Conservation (phyloP, 2,329 filamentous ascomycete genomes). For the Rutstroemia sp. region DNA sequence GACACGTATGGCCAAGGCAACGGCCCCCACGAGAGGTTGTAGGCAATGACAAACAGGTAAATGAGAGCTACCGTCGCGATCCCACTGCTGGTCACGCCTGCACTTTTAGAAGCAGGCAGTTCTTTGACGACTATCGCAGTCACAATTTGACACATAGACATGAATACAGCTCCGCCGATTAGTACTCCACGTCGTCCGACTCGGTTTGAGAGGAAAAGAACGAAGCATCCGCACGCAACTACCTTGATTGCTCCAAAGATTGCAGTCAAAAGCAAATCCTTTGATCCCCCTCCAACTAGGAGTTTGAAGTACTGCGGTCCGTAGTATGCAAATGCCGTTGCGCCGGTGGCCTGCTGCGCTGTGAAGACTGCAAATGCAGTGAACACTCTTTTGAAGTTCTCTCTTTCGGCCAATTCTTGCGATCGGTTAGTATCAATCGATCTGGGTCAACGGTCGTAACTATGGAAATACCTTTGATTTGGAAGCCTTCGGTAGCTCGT, state of each 20-base stretch:
- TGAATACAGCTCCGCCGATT: slow-evolving; percentile 36
- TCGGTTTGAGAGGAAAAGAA: slow-evolving; percentile 45
- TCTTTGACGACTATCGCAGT: slow-evolving; percentile 39
- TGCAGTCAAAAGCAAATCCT: slow-evolving; percentile 42
- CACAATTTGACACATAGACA: slow-evolving; percentile 38
- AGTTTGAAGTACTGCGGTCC: slow-evolving; percentile 44
- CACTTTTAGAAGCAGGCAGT: slow-evolving; percentile 28
- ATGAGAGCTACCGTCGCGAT: slow-evolving; percentile 46
- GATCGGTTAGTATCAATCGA: neutral
- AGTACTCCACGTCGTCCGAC: slow-evolving; percentile 37
- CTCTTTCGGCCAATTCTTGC: slow-evolving; percentile 10
- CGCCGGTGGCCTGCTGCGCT: slow-evolving; percentile 39
- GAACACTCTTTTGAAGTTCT: slow-evolving; percentile 21
- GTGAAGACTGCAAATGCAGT: slow-evolving; percentile 11
- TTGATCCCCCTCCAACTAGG: slow-evolving; percentile 38
- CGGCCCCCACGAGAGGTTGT: slow-evolving; percentile 44
- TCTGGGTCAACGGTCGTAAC: neutral
- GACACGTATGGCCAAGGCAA: slow-evolving; percentile 43
- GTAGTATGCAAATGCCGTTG: slow-evolving; percentile 44
- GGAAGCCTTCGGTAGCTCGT: slow-evolving; percentile 35
- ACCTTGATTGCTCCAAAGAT: slow-evolving; percentile 48
- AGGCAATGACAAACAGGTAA: slow-evolving; percentile 47
- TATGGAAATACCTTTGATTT: neutral
- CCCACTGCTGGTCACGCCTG: slow-evolving; percentile 33
- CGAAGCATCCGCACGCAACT: slow-evolving; percentile 41